Conservation (phyloP, 2,329 filamentous ascomycete species). For the Phoma sp. region DNA sequence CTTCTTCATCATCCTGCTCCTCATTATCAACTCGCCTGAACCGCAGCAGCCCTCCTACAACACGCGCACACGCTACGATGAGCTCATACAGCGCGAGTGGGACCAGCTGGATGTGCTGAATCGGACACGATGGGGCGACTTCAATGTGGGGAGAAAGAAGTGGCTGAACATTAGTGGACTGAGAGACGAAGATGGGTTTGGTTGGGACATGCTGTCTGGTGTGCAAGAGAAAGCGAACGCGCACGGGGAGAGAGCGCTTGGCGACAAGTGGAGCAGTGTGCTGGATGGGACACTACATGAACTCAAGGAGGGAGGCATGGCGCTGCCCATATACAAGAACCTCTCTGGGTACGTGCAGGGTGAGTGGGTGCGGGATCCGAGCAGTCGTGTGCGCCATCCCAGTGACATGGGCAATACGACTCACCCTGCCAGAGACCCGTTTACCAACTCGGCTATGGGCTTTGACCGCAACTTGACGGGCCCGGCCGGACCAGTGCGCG, state of each 20-base stretch:
- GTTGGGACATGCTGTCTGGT: conserved; percentile 74
- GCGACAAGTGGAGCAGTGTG: conserved; percentile 56
- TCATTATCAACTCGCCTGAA: conserved; percentile 48
- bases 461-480: conserved; percentile 87
- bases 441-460: conserved; percentile 61
- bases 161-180: conserved; percentile 74
- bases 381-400: conserved; percentile 57
- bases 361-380: conserved; percentile 70
- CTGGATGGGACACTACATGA: conserved; percentile 41
- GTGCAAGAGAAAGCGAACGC: conserved; percentile 67
- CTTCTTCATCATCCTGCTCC: conserved; percentile 46
- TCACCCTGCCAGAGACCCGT: conserved; percentile 70
- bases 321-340: conserved; percentile 74
- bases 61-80: conserved; percentile 48
- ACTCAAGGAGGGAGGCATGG: conserved; percentile 44
- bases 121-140: conserved; percentile 53
- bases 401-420: conserved; percentile 57
- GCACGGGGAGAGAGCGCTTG: conserved; percentile 10
- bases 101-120: conserved; percentile 55
- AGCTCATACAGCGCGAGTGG: conserved; percentile 59
- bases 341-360: conserved; percentile 78
- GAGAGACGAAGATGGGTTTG: conserved; percentile 73
- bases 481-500: conserved; percentile 65
- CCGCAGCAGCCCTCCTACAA: conserved; percentile 43
- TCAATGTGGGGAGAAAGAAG: conserved; percentile 53